Percentiles rank a stretch among this genome's conserved stretches.
phyloP scores from a whole-genome alignment of 768 basidiomycete species.

The Pleurotus giganteus region DNA sequence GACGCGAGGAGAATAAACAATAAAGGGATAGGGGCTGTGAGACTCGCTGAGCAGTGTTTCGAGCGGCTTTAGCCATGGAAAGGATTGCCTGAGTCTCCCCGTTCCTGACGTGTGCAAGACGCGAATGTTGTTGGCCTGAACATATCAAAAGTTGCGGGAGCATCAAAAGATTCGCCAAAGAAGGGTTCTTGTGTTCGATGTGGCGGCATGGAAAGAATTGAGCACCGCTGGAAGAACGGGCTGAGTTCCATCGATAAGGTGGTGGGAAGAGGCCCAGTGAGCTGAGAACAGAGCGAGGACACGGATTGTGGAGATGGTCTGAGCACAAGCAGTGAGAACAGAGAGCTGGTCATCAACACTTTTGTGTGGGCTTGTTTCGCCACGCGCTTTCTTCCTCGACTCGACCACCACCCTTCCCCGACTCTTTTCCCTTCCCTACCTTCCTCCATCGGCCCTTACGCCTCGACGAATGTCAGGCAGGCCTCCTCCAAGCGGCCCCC shows the following conservation, averaged over 20 bases:
- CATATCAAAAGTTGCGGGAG: too few species aligned
- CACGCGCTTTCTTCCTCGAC: conserved; percentile 23
- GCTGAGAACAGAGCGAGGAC: neutral
- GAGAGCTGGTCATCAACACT: conserved; percentile 7
- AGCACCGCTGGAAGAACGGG: neutral
- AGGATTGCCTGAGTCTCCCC: too few species aligned
- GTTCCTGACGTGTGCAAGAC: too few species aligned
- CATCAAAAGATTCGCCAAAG: neutral
- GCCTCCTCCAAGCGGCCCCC: conserved; percentile 71
- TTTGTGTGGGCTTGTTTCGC: conserved; percentile 27
- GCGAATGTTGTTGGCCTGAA: too few species aligned
- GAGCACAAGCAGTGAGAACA: neutral
- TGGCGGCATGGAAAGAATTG: too few species aligned
- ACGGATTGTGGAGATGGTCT: neutral
- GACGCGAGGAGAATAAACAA: too few species aligned
- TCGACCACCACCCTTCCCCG: conserved; percentile 14
- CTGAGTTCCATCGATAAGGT: neutral
- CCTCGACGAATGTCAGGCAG: conserved; percentile 64
- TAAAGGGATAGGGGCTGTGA: too few species aligned
- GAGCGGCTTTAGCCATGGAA: too few species aligned
- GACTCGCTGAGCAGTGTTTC: too few species aligned
- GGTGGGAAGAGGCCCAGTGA: too few species aligned
- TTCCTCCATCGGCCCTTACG: conserved; percentile 15
- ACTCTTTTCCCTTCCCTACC: conserved; percentile 10
- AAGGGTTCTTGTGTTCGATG: too few species aligned